A percentile compares a stretch with the other conserved stretches of the same genome.
Conservation (phyloP, 2,329 filamentous ascomycete genomes). For the Fusarium sp. region DNA sequence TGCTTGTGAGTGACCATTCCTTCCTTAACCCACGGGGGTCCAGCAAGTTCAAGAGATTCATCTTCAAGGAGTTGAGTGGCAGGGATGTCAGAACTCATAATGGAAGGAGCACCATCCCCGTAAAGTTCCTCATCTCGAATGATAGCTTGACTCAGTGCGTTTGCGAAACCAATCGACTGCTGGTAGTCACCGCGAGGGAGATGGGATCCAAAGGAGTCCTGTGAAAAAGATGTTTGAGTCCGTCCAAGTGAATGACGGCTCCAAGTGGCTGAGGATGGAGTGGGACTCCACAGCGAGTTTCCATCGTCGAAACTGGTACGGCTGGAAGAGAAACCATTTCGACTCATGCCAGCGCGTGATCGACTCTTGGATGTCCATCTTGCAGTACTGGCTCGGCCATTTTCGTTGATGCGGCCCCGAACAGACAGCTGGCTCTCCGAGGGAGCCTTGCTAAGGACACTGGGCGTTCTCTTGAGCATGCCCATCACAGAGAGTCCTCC, state of each 20-base stretch:
- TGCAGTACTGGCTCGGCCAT: conserved; percentile 65
- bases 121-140: conserved; percentile 85
- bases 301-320: conserved; percentile 94
- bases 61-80: conserved; percentile 83
- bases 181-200: conserved; percentile 86
- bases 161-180: conserved; percentile 97
- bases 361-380: conserved; percentile 89
- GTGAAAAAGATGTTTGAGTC: conserved; percentile 90
- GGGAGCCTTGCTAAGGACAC: conserved; percentile 91
- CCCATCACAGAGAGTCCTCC: conserved; percentile 79
- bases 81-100: conserved; percentile 71
- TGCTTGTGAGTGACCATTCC: conserved; percentile 97
- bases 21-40: conserved; percentile 98
- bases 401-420: conserved; percentile 78
- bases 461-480: conserved; percentile 87
- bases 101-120: conserved; percentile 61
- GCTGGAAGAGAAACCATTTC: conserved; percentile 88
- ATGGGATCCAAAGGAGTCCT: conserved; percentile 87
- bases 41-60: conserved; percentile 89
- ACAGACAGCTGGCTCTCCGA: conserved; percentile 81
- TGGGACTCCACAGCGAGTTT: conserved; percentile 90
- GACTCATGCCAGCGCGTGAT: conserved; percentile 79
- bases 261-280: conserved; percentile 89
- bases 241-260: conserved; percentile 93
- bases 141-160: conserved; percentile 95